Conservation (phyloP, 2,329 filamentous ascomycete species). For the Penicillium sp. region DNA sequence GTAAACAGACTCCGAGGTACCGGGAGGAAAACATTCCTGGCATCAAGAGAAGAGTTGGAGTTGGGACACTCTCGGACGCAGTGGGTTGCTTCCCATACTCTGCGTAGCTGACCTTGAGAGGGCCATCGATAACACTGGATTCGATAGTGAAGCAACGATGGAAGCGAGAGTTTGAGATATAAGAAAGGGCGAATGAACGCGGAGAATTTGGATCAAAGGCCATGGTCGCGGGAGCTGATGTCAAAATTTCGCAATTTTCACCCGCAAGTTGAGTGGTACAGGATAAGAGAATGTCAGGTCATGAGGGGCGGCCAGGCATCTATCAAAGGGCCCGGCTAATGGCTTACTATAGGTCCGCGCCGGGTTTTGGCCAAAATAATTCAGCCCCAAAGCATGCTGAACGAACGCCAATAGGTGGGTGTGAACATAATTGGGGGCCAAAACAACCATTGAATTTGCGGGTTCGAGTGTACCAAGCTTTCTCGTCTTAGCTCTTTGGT, state of each 20-base stretch:
- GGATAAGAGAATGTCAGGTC: not conserved
- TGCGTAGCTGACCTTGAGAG: constrained; percentile 6
- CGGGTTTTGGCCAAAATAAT: too few relatives aligned
- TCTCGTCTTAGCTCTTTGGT: too few relatives aligned
- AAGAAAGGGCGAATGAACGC: not conserved
- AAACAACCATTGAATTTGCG: too few relatives aligned
- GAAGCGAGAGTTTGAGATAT: constrained; percentile 6
- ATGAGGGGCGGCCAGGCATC: not conserved
- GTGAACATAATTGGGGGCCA: too few relatives aligned
- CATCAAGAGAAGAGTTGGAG: constrained; percentile 1
- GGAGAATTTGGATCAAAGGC: not conserved
- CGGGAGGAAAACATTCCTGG: constrained; percentile 8
- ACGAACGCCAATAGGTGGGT: too few relatives aligned
- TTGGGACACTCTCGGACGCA: not conserved
- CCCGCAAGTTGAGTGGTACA: not conserved
- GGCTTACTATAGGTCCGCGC: too few relatives aligned
- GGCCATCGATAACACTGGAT: constrained; percentile 3
- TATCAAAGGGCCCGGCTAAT: too few relatives aligned
- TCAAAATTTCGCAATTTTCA: not conserved
- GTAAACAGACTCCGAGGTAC: constrained; percentile 2
- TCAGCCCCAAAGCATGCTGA: too few relatives aligned
- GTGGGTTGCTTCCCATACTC: constrained; percentile 2
- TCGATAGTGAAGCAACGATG: constrained; percentile 6
- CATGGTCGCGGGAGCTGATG: not conserved
- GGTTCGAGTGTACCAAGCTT: too few relatives aligned